phyloP scores from a whole-genome alignment of 305 asterid species.

The Rubia tinctorum region DNA sequence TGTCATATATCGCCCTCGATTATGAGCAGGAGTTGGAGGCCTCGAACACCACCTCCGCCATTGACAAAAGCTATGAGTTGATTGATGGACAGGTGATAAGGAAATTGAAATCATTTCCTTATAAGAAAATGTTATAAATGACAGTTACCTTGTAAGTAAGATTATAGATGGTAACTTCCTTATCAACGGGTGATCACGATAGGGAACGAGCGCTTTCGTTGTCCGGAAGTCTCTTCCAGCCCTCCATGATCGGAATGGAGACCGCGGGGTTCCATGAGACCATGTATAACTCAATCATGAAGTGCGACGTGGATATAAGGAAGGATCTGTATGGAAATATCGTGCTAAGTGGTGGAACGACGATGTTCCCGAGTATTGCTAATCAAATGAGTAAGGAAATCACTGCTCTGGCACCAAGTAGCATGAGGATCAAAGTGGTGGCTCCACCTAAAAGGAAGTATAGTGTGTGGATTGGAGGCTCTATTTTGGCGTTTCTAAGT shows the following conservation, averaged over 20 bases:
- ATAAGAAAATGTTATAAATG: no score
- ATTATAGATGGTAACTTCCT: conserved; percentile 12
- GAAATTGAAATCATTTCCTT: conserved; percentile 12
- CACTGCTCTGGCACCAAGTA: conserved; percentile 38
- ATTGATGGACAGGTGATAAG: conserved; percentile 46
- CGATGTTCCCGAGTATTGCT: conserved; percentile 35
- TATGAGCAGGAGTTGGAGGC: conserved; percentile 35
- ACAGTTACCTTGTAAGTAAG: no score
- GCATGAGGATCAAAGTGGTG: conserved; percentile 38
- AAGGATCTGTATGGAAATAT: conserved; percentile 73
- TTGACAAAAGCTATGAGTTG: conserved; percentile 38
- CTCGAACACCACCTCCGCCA: conserved; percentile 32
- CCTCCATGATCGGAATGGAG: conserved; percentile 27
- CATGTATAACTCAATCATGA: conserved; percentile 70
- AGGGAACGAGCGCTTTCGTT: conserved; percentile 41
- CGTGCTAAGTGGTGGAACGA: conserved; percentile 43
- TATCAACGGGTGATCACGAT: conserved; percentile 41
- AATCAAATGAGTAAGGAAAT: conserved; percentile 37
- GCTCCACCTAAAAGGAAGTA: no score
- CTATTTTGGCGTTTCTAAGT: no score
- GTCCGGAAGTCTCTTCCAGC: conserved; percentile 47
- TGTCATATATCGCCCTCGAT: conserved; percentile 36
- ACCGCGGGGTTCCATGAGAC: conserved; percentile 41
- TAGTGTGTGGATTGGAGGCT: no score
- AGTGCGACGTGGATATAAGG: conserved; percentile 77